A percentile compares a stretch with the other conserved stretches of the same genome.
Conservation (phyloP, 192 early-diverging fungal genomes). For the Coemansia sp. region DNA sequence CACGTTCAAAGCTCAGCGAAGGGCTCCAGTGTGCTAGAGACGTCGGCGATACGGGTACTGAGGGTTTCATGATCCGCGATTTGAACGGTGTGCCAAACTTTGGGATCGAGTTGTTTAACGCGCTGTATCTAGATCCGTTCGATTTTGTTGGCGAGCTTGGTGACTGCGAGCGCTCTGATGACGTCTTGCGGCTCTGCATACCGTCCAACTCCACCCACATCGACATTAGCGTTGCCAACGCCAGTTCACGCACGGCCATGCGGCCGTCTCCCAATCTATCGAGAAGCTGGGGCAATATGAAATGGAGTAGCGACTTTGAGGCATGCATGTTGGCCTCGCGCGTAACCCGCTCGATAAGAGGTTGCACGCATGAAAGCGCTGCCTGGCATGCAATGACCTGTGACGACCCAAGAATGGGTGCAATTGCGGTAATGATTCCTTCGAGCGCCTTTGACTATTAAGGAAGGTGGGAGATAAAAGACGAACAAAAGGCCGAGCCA, state of each 20-base stretch:
- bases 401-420: slow-evolving; percentile 39
- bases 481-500: no score
- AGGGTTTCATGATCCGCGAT: slow-evolving; percentile 20
- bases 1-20: slow-evolving; percentile 35
- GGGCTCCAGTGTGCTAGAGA: slow-evolving; percentile 36
- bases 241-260: slow-evolving; percentile 44
- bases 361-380: slow-evolving; percentile 36
- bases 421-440: slow-evolving; percentile 32
- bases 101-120: slow-evolving; percentile 26
- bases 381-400: slow-evolving; percentile 52
- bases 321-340: slow-evolving; percentile 15
- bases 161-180: slow-evolving; percentile 8
- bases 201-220: slow-evolving; percentile 35
- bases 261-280: slow-evolving; percentile 48
- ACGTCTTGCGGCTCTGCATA: slow-evolving; percentile 18
- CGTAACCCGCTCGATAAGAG: slow-evolving; percentile 23
- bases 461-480: neutral
- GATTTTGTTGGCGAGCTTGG: slow-evolving; percentile 22
- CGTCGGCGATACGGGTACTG: slow-evolving; percentile 12
- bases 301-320: slow-evolving; percentile 34
- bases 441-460: slow-evolving; percentile 43
- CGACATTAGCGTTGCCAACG: slow-evolving; percentile 28
- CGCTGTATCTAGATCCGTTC: slow-evolving; percentile 12
- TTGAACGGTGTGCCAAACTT: slow-evolving; percentile 22
- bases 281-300: slow-evolving; percentile 40